Evolutionary conservation across 2,329 filamentous ascomycete species (phyloP), one percentile per base, ranked within the genome.

Genomic region (Epichloe brachyelytri): DNA sequence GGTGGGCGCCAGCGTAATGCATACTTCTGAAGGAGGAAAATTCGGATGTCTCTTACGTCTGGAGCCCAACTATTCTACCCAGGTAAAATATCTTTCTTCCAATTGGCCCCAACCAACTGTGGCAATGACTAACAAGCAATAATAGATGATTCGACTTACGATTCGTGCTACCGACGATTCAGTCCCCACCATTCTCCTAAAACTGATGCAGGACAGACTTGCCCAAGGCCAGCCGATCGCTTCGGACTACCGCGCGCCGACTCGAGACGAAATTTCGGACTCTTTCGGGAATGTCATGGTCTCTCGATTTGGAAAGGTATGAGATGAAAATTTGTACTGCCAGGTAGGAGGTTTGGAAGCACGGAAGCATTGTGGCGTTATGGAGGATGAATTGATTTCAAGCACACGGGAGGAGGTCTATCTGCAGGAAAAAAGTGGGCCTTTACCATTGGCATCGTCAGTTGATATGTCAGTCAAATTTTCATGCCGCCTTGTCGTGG

Each of bases 161-260:
- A 85, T 98, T 59, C 80, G 93, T 55, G 93, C 91, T 5, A 98
- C 93, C 1, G 91, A 97, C 62, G 93, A 97, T 63, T 79, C 76
- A 34, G 88, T 98, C 0, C 89, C 93, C 7, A 77, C 80, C 2
- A 76, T 91, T 19, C 66, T 98, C 51, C 72, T 93, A 61, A 90
- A 88, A 66, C 71, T 86, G 52, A 95, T 98, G 88, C 86, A 94
- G 63, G 86, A 91, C 56, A 79, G 85, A 55, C 74, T 97, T 46
- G 76, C 84, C 7, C 64, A 67, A 7, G 81, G 81, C 5, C 59
- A 68, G 22, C 70, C 72, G 33, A 71, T 68, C 26, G 53, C 59
- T 15, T 62, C 65, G 8, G 71, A 76, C 38, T 57, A 64, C 34
- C 59, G 66, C 7, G 66, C 71, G 41, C 60, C 71, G 7, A 72